Evolutionary conservation across 2,329 filamentous ascomycete species (phyloP).

Genomic region (Nemania sp.): DNA sequence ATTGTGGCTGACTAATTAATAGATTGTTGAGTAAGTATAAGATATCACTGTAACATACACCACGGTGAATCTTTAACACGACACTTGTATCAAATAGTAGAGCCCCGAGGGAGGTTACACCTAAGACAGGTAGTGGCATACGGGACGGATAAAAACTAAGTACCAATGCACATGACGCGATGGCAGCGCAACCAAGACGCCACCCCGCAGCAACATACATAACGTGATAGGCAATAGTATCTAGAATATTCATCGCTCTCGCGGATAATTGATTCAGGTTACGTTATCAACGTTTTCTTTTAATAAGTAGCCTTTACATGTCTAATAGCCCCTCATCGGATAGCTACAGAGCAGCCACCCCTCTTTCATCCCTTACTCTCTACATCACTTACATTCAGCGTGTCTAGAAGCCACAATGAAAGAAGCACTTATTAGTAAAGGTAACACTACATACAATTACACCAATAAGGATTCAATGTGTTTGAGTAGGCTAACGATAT

Average conservation of each 20-base stretch:
- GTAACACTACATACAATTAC: constrained; percentile 19
- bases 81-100: no score
- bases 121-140: not conserved
- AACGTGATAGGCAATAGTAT: not conserved
- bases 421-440: constrained; percentile 44
- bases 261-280: constrained; percentile 19
- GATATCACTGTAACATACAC: no score
- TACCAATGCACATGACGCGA: not conserved
- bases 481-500: not conserved
- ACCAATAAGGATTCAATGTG: not conserved
- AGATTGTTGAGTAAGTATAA: no score
- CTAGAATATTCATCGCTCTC: not conserved
- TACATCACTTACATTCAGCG: not conserved
- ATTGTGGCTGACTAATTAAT: no score
- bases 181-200: no score
- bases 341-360: not conserved
- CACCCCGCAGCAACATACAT: constrained; percentile 24
- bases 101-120: no score
- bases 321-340: not conserved
- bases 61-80: no score
- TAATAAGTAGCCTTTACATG: constrained; percentile 5
- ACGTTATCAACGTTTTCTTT: not conserved
- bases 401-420: constrained; percentile 41
- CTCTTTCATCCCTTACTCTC: not conserved
- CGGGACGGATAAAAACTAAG: not conserved